Base-by-base conservation (phyloP, 164 flowering plant species). In the Vitis rotundifolia region DNA sequence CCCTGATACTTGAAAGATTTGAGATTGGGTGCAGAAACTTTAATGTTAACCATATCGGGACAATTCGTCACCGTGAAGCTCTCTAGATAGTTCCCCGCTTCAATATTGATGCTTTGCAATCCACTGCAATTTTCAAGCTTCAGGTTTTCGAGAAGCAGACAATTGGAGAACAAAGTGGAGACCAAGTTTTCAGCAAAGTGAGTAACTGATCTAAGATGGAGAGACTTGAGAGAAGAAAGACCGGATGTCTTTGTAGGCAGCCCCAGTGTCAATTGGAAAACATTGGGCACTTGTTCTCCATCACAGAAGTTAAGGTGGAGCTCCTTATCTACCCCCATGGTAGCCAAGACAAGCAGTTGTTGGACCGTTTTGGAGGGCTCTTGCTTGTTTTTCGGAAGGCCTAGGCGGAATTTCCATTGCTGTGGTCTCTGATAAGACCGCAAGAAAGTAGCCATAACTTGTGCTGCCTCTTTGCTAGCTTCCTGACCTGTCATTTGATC, bases 241-340 rank as follows among this genome's bases (percentile, higher is more conserved):
- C 47, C 16, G n/a, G 19, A 16, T 15, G n/a, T 37, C 9, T 3
- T 63, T 1, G 66, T 19, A 44, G 55, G 1, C 3, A n/a, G 54
- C 29, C 28, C 16, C 37, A 67, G 12, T 4, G 15, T 62, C 15
- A 62, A 47, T 1, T 49, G 14, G 37, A 22, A 53, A 15, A 11
- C 19, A 4, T 29, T 61, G 16, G 9, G 15, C 10, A 3, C 19
- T 9, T 53, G 44, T 19, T 58, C 12, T 2, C 44, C 9, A 4
- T 22, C 11, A 3, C 51, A 73, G 63, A 73, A 73, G 49, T 68
- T 57, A 12, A 73, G 71, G 50, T 73, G 76, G 12, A 73, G 67
- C 44, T 73, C 71, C 1, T 57, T 56, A 9, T 55, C 57, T 3
- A 51, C 55, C 47, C 68, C 76, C 59, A 54, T 68, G 55, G 68